Conservation (phyloP, 345 rosid species). For the Moricandia moricandioides region DNA sequence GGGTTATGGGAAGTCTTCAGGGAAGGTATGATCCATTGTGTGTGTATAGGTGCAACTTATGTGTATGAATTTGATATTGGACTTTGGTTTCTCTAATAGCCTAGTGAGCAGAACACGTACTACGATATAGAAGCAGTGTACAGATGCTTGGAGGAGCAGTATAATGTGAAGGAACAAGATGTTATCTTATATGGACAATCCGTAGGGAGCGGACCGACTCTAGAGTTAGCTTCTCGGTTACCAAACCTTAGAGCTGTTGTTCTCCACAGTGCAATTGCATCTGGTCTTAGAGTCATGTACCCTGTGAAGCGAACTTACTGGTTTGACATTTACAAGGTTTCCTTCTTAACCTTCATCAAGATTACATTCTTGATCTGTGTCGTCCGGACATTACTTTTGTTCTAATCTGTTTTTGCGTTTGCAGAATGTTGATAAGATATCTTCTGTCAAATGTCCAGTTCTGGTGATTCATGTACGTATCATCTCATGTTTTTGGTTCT, state of each 20-base stretch:
- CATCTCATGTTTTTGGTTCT: neutral
- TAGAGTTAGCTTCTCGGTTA: conserved; percentile 74
- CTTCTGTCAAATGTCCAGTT: conserved; percentile 70
- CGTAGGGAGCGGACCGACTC: conserved; percentile 92
- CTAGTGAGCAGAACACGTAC: conserved; percentile 87
- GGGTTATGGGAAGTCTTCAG: conserved; percentile 83
- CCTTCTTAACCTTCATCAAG: neutral
- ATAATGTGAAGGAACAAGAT: conserved; percentile 77
- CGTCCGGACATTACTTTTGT: neutral
- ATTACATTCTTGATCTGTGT: neutral
- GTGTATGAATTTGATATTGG: neutral
- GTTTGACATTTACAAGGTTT: conserved; percentile 92
- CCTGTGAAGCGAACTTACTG: conserved; percentile 91
- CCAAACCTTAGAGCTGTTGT: conserved; percentile 78
- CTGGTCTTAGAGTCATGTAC: conserved; percentile 90
- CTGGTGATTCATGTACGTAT: conserved; percentile 72
- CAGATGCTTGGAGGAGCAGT: conserved; percentile 72
- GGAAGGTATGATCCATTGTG: conserved; percentile 55
- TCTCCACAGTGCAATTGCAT: conserved; percentile 89
- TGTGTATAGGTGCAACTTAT: neutral
- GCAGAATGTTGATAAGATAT: conserved; percentile 91
- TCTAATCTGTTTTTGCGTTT: conserved; percentile 26
- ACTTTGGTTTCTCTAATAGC: conserved; percentile 45
- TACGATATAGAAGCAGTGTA: conserved; percentile 84
- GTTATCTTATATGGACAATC: conserved; percentile 90